Percentiles rank a stretch among this genome's conserved stretches.
Evolutionary conservation across 495 filamentous ascomycete species (phyloP).

Genomic region (Sordaria brevicollis): DNA sequence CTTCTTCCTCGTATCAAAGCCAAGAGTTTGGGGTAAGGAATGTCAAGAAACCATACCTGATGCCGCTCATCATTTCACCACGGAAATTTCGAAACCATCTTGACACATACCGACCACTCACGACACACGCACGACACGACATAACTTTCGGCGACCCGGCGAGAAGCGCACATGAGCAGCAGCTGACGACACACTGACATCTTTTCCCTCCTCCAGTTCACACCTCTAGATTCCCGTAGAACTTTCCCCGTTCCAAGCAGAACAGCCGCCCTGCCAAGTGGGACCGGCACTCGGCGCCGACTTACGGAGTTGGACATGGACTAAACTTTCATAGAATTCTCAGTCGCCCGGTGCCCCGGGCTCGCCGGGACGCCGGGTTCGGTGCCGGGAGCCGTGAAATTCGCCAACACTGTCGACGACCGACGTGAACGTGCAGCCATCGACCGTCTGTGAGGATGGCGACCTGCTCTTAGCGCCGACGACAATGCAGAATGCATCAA

Average conservation of each 20-base stretch:
- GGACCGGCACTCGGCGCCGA: not conserved
- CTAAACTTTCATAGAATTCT: too few species aligned
- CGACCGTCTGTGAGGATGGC: not conserved
- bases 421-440: not conserved
- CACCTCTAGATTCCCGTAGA: not conserved
- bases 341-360: not conserved
- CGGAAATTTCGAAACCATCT: not conserved
- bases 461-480: not conserved
- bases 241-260: not conserved
- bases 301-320: not conserved
- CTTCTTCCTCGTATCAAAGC: not conserved
- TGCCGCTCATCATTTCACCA: not conserved
- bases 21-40: not conserved
- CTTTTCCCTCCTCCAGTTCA: too few species aligned
- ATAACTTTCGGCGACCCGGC: not conserved
- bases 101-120: not conserved
- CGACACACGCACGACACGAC: not conserved
- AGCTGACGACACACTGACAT: not conserved
- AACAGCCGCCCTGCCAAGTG: not conserved
- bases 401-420: not conserved
- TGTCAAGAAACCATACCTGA: not conserved
- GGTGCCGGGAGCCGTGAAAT: not conserved
- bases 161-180: not conserved
- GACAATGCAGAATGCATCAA: not conserved
- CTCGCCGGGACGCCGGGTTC: not conserved